Evolutionary conservation across 257 asterid genomes (phyloP).

Genomic region (Salvia miltiorrhiza): DNA sequence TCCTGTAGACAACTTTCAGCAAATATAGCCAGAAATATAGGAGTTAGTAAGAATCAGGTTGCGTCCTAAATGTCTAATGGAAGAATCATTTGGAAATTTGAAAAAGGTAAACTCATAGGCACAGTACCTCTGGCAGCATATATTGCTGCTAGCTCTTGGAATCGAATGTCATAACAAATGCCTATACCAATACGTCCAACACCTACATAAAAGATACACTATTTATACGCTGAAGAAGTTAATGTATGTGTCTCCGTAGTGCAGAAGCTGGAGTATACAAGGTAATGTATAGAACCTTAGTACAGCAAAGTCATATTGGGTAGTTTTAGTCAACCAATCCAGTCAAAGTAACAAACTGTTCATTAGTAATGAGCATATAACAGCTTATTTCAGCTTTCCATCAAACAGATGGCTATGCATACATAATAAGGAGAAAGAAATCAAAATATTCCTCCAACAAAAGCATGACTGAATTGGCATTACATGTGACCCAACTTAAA

Average conservation of each 20-base stretch:
- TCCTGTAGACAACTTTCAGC: neutral
- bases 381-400: neutral
- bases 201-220: constrained; percentile 41
- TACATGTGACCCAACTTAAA: constrained; percentile 2
- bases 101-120: neutral
- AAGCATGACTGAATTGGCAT: constrained; percentile 1
- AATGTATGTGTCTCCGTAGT: neutral
- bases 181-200: constrained; percentile 91
- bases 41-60: neutral
- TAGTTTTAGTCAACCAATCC: constrained; percentile 1
- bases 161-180: constrained; percentile 81
- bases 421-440: neutral
- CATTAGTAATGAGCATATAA: too few relatives aligned
- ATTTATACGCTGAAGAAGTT: constrained; percentile 13
- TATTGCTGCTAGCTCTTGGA: constrained; percentile 79
- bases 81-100: constrained; percentile 2
- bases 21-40: neutral
- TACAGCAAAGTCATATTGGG: neutral
- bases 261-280: constrained; percentile 14
- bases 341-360: constrained; percentile 9
- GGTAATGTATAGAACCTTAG: neutral
- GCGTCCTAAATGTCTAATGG: neutral
- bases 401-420: neutral
- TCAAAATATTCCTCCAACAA: neutral
- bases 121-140: constrained; percentile 79